Percentiles rank a stretch among this genome's conserved stretches.
Conservation (phyloP, 306 rosid genomes). For the Abrus precatorius region DNA sequence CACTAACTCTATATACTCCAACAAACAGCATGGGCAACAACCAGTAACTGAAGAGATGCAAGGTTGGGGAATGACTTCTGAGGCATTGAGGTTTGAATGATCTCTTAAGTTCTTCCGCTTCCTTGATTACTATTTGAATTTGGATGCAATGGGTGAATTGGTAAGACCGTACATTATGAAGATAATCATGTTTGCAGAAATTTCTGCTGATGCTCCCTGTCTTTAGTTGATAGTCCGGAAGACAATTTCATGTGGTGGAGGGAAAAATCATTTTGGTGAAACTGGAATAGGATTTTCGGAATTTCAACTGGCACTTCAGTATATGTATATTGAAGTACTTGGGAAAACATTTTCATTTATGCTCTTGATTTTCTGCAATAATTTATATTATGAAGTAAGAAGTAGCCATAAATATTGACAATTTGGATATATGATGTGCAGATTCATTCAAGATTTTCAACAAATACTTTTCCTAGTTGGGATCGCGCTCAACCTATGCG, state of each 20-base stretch:
- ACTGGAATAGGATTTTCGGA: conserved; percentile 43
- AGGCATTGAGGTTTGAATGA: conserved; percentile 99
- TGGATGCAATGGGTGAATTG: conserved; percentile 96
- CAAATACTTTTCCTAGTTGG: conserved; percentile 99
- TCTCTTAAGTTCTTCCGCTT: conserved; percentile 99
- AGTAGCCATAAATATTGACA: conserved; percentile 50
- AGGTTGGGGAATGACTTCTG: conserved; percentile 99
- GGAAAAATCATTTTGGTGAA: conserved; percentile 67
- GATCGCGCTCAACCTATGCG: conserved; percentile 99
- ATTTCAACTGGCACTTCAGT: conserved; percentile 55
- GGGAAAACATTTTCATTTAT: conserved; percentile 53
- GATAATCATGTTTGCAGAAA: conserved; percentile 96
- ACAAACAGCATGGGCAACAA: conserved; percentile 95
- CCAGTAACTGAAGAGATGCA: conserved; percentile 99
- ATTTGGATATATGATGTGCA: conserved; percentile 52
- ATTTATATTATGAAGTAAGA: conserved; percentile 46
- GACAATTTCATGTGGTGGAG: conserved; percentile 63
- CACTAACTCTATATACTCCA: conserved; percentile 95
- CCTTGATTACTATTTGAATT: conserved; percentile 95
- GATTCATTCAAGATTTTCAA: conserved; percentile 98
- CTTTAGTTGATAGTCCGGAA: conserved; percentile 66
- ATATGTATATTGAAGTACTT: conserved; percentile 44
- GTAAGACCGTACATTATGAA: conserved; percentile 94
- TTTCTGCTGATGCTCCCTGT: conserved; percentile 73
- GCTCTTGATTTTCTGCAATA: conserved; percentile 44